Evolutionary conservation across 2,329 filamentous ascomycete species (phyloP), one percentile per base, ranked within the genome.

Genomic region (Botryotinia narcissicola): DNA sequence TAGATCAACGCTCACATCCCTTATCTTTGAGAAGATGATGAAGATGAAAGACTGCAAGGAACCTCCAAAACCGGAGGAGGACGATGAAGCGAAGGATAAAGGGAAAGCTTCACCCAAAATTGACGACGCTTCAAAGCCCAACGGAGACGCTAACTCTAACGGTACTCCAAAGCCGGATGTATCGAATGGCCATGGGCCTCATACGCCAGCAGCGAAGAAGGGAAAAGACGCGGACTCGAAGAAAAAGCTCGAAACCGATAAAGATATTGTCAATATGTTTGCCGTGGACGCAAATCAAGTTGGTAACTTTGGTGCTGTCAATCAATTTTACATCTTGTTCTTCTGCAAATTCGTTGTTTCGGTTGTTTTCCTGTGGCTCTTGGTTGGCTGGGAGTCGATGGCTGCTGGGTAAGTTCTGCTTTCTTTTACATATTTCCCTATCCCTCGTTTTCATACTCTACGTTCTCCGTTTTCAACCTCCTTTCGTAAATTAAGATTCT

Each of bases 1-100:
- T 22, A 89, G 91, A 67, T 87, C 89, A 32, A 89, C 93, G 77
- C 84, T 95, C 4, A 89, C 91, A 3, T 87, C 91, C 0, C 84
- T 93, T 18, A 87, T 95, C 25, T 95, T 94, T 77, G 87, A 89
- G 74, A 95, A 95, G 81, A 88, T 91, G 0, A 88, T 94, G 84
- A 87, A 89, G 57, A 87, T 90, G 72, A 95, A 94, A 80, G 92
- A 94, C 79, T 86, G 87, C 29, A 84, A 78, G n/a, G 76, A 84
- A 63, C 89, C 87, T 77, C 86, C 75, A 25, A 72, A 74, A 40
- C 37, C 66, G n/a, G 67, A 75, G 44, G 44, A 46, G 32, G 44
- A 60, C 12, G 67, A 75, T 42, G 63, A 73, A 22, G 59, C 69
- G n/a, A 60, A 54, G 57, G 73, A 35, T 8, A 74, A 70, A 42